Percentiles rank a stretch among this genome's conserved stretches.
phyloP scores from a whole-genome alignment of 2,329 filamentous ascomycete species.

The Colletotrichum cereale region DNA sequence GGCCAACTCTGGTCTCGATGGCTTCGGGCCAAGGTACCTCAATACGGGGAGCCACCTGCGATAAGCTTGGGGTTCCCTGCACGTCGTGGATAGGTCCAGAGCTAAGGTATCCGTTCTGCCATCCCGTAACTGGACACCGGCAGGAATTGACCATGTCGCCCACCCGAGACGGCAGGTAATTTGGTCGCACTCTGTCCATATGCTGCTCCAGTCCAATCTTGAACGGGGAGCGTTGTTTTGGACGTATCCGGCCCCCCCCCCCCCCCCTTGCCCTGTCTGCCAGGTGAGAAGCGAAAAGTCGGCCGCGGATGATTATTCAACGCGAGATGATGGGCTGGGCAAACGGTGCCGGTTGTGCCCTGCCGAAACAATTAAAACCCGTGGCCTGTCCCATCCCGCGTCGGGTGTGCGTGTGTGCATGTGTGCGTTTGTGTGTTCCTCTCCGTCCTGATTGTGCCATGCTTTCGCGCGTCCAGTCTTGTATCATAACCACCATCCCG shows the following conservation, averaged over 20 bases:
- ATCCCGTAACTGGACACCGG: neutral
- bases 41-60: conserved; percentile 7
- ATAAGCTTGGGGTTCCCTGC: conserved; percentile 8
- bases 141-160: conserved; percentile 9
- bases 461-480: conserved; percentile 7
- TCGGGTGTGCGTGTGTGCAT: conserved; percentile 1
- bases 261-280: conserved; percentile 15
- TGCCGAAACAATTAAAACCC: conserved; percentile 41
- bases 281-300: conserved; percentile 25
- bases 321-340: conserved; percentile 38
- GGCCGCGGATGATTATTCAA: conserved; percentile 26
- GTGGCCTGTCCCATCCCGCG: conserved; percentile 33
- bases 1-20: conserved; percentile 10
- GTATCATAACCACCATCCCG: conserved; percentile 16
- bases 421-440: neutral
- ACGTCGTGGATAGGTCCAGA: conserved; percentile 2
- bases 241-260: neutral
- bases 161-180: conserved; percentile 1
- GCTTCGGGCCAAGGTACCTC: conserved; percentile 5
- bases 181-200: neutral
- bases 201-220: neutral
- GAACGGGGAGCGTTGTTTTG: neutral
- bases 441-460: conserved; percentile 27
- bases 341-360: conserved; percentile 24
- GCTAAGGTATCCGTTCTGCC: neutral